These are phyloP conservation scores for Russula sp. DNA, from an alignment of 768 basidiomycete species.

Conservation along the genomic window DNA sequence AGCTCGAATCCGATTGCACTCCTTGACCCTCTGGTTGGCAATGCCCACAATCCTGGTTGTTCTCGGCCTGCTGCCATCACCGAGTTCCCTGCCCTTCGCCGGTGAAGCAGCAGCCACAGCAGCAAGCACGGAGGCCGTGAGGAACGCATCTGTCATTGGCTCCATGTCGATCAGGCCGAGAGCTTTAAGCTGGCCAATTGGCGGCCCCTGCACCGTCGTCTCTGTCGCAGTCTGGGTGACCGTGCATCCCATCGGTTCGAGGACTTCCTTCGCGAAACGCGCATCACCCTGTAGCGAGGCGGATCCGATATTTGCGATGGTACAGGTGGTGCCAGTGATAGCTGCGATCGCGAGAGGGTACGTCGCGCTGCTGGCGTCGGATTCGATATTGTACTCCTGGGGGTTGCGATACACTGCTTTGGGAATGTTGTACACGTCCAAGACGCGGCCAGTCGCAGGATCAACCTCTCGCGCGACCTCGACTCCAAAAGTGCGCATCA, in stretches of 20 bases:
- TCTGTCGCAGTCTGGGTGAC: slow-evolving; percentile 83
- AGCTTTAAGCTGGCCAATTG: slow-evolving; percentile 71
- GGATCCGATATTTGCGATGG: slow-evolving; percentile 86
- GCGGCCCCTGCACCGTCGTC: slow-evolving; percentile 90
- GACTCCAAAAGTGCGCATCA: slow-evolving; percentile 94
- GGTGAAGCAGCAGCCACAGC: slow-evolving; percentile 58
- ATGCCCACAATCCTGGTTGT: slow-evolving; percentile 88
- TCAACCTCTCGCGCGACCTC: slow-evolving; percentile 62
- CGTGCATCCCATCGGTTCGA: slow-evolving; percentile 91
- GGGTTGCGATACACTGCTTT: slow-evolving; percentile 75
- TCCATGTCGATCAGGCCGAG: slow-evolving; percentile 94
- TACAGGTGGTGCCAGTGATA: slow-evolving; percentile 94
- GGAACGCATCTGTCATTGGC: slow-evolving; percentile 99
- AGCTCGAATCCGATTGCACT: slow-evolving; percentile 93
- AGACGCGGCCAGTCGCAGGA: slow-evolving; percentile 47
- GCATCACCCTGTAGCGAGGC: slow-evolving; percentile 96
- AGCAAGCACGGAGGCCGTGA: slow-evolving; percentile 89
- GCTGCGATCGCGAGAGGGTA: slow-evolving; percentile 97
- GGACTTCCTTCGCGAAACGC: slow-evolving; percentile 85
- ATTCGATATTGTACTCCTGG: slow-evolving; percentile 79
- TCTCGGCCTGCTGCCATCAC: slow-evolving; percentile 31
- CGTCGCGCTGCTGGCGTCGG: slow-evolving; percentile 91
- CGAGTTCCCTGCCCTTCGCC: slow-evolving; percentile 44
- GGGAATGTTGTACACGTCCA: slow-evolving; percentile 88
- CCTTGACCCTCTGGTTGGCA: slow-evolving; percentile 97